A percentile compares a stretch with the other conserved stretches of the same genome.
Evolutionary conservation across 306 rosid genomes (phyloP).

Genomic region (Echinosophora koreensis): DNA sequence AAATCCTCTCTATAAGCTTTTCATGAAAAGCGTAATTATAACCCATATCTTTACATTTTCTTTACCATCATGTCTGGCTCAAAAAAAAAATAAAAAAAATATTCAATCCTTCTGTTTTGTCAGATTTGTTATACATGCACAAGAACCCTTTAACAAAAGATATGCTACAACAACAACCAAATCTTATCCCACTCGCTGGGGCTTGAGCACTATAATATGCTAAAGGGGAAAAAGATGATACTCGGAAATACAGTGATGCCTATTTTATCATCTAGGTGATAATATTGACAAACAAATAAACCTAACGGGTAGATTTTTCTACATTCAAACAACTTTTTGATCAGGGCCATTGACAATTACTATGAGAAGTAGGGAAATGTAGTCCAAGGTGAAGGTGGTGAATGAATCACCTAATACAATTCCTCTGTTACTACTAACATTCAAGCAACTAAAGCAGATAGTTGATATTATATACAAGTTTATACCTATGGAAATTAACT

Average conservation of each 20-base stretch:
- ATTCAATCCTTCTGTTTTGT: background rate
- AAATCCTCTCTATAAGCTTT: background rate
- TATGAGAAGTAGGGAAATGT: background rate
- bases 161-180: slow-evolving; percentile 15
- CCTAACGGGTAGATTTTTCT: background rate
- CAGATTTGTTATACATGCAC: background rate
- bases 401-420: no score
- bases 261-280: background rate
- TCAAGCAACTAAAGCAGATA: slow-evolving; percentile 4
- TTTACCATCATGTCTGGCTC: background rate
- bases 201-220: background rate
- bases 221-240: background rate
- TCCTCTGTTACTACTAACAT: background rate
- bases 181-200: background rate
- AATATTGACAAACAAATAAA: no score
- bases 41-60: background rate
- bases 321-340: no score
- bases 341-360: background rate
- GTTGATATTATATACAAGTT: background rate
- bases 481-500: background rate
- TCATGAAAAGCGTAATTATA: slow-evolving; percentile 15
- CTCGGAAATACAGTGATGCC: background rate
- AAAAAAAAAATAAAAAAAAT: background rate
- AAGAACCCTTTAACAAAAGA: slow-evolving; percentile 2
- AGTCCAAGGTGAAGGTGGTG: background rate